These are phyloP conservation scores for Psidium friedrichsthalianum DNA, from an alignment of 345 rosid species.

Conservation along the genomic window DNA sequence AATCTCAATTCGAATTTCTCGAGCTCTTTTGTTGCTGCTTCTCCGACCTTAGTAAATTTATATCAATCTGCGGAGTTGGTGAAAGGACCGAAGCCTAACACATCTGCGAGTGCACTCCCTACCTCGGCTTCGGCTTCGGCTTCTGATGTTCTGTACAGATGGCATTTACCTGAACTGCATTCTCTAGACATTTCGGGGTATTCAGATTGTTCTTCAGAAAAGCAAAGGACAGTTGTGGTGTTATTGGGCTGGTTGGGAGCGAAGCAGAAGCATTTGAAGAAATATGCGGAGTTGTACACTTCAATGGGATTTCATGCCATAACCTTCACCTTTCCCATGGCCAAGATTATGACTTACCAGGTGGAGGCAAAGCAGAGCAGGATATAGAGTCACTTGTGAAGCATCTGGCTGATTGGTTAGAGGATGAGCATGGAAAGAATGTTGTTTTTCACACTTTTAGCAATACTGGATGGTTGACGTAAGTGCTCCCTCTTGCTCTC, in stretches of 20 bases:
- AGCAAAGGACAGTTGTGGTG: slow-evolving; percentile 84
- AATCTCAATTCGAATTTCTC: slow-evolving; percentile 7
- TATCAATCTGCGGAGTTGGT: slow-evolving; percentile 67
- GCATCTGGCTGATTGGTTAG: slow-evolving; percentile 90
- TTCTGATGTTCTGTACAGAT: slow-evolving; percentile 51
- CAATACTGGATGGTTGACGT: slow-evolving; percentile 98
- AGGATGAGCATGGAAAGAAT: slow-evolving; percentile 72
- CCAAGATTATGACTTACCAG: slow-evolving; percentile 74
- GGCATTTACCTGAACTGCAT: slow-evolving; percentile 78
- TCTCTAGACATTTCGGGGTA: slow-evolving; percentile 45
- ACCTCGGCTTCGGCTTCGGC: slow-evolving; percentile 10
- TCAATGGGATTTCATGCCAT: slow-evolving; percentile 86
- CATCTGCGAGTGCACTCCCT: slow-evolving; percentile 5
- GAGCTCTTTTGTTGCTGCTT: slow-evolving; percentile 26
- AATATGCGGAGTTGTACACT: slow-evolving; percentile 95
- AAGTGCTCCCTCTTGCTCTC: slow-evolving; percentile 11
- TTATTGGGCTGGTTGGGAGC: slow-evolving; percentile 98
- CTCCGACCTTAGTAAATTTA: slow-evolving; percentile 33
- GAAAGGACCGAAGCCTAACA: slow-evolving; percentile 44
- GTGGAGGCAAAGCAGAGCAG: slow-evolving; percentile 92
- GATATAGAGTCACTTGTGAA: slow-evolving; percentile 66
- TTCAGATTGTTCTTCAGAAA: slow-evolving; percentile 39
- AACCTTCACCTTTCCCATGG: slow-evolving; percentile 86
- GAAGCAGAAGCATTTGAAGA: slow-evolving; percentile 86
- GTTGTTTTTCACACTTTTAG: slow-evolving; percentile 95